Evolutionary conservation across 75 land plant genomes (phyloP), one percentile per base, ranked within the genome.

Genomic region (Selaginella moellendorffii): DNA sequence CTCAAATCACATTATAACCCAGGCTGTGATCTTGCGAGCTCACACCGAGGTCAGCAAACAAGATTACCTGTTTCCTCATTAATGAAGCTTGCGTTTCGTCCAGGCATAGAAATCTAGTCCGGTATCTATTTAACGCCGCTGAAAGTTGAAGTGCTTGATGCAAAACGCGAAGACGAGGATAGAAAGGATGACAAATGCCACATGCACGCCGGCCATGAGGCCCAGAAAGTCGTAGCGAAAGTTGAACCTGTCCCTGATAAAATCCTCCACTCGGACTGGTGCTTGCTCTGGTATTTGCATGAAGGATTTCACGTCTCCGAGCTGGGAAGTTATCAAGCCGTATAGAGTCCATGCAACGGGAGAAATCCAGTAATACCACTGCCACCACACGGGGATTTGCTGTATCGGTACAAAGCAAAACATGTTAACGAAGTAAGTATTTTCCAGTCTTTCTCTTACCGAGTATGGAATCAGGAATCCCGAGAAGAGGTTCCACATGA

Each of bases 301-400:
- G 5, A 21, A 8, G 9, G 21, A 2, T 5, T 21, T 8, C 21
- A 56, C 59, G n/a, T 56, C 24, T 2, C 59, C 59, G 17, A 56
- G 59, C 21, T 56, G 59, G n/a, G 8, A 56, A 56, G n/a, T 21
- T 9, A 19, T 25, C 59, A 56, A 19, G 5, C 17, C 51, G 18
- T 46, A 46, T 10, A 46, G 14, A 10, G 51, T 46, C 59, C 59
- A 56, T 21, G n/a, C 19, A 2, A 56, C n/a, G 5, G 59, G 59
- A 9, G 21, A 19, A 24, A 56, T 56, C 59, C 59, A 56, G 59
- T 56, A 56, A 24, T 8, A 56, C 59, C 59, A 56, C 59, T 19
- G 8, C 21, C 59, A 8, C 59, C 59, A 56, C 25, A 21, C 59
- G 19, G 59, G 59, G 5, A 56, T 56, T 36, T 36, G 59, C 59